A percentile compares a stretch with the other conserved stretches of the same genome.
Conservation (phyloP, 2,329 filamentous ascomycete genomes). For the Chrysoporthe deuterocubensis region DNA sequence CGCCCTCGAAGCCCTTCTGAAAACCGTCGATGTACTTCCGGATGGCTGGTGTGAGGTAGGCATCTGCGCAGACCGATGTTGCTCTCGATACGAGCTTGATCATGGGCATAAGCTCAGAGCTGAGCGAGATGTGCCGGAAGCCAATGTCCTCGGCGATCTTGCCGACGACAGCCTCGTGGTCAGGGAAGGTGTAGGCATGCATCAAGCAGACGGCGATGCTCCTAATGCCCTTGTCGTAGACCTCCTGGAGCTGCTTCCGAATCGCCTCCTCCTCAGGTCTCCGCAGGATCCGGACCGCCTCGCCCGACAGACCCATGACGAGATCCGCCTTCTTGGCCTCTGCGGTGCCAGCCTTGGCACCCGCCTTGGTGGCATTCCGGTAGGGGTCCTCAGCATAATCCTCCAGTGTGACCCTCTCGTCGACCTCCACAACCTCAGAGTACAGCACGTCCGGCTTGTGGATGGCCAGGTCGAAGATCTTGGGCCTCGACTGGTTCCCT, state of each 20-base stretch:
- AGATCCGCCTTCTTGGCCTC: conserved; percentile 57
- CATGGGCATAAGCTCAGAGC: conserved; percentile 86
- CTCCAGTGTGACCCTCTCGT: conserved; percentile 88
- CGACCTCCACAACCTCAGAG: conserved; percentile 82
- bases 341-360: conserved; percentile 54
- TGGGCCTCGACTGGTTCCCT: conserved; percentile 86
- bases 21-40: conserved; percentile 77
- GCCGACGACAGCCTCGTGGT: conserved; percentile 80
- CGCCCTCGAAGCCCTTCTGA: conserved; percentile 78
- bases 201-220: conserved; percentile 90
- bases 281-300: conserved; percentile 72
- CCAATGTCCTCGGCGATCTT: conserved; percentile 78
- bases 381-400: conserved; percentile 89
- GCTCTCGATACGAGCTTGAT: conserved; percentile 79
- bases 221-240: conserved; percentile 72
- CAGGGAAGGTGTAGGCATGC: conserved; percentile 89
- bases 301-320: conserved; percentile 73
- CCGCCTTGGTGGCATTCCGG: conserved; percentile 58
- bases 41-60: conserved; percentile 79
- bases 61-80: conserved; percentile 78
- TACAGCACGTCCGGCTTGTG: conserved; percentile 86
- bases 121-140: conserved; percentile 80
- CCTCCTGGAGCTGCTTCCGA: conserved; percentile 62
- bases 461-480: conserved; percentile 90
- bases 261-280: conserved; percentile 63